Base-by-base conservation (phyloP, 2,329 filamentous ascomycete genomes). In the Alternaria sp. region DNA sequence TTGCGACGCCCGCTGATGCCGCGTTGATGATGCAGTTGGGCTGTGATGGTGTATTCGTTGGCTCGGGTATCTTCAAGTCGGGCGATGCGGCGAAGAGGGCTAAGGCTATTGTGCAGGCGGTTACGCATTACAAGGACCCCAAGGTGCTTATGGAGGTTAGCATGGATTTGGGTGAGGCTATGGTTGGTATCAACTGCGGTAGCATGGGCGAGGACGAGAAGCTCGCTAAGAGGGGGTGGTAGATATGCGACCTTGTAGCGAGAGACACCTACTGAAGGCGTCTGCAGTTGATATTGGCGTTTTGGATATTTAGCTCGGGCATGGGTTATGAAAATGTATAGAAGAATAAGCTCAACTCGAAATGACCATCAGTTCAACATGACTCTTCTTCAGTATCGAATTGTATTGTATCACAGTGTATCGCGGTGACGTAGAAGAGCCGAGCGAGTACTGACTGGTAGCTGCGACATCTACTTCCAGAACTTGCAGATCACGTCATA, bases 11-110 rank as follows among this genome's bases (percentile, higher is more conserved):
- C 0, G 96, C 96, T 0, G 96, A 99, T 82, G 96, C 96, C 0
- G 96, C 96, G 3, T 85, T 99, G 84, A 93, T 99, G 95, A 99
- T 99, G 96, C 95, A 98, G 86, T 85, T 99, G 68, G 96, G 96
- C 64, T 98, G 96, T 78, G 96, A 99, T 77, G 96, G 96, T 62
- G 96, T 99, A 37, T 99, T 99, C 78, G 96, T 99, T 37, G 96
- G 96, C 26, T 94, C 90, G 61, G 96, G 96, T 26, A 98, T 98
- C 81, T 99, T 99, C 88, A 98, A 98, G 88, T 93, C 89, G 6
- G 95, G 95, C 18, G 91, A 98, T 81, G 92, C 96, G 21, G 89
- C 90, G 47, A 93, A 95, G 89, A 86, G 96, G 64, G 96, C 96
- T 14, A 93, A 90, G 84, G 96, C 96, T 41, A 98, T 99, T 75